A percentile compares a stretch with the other conserved stretches of the same genome.
Evolutionary conservation across 2,329 filamentous ascomycete genomes (phyloP).

Genomic region (Cryphonectria nitschkei): DNA sequence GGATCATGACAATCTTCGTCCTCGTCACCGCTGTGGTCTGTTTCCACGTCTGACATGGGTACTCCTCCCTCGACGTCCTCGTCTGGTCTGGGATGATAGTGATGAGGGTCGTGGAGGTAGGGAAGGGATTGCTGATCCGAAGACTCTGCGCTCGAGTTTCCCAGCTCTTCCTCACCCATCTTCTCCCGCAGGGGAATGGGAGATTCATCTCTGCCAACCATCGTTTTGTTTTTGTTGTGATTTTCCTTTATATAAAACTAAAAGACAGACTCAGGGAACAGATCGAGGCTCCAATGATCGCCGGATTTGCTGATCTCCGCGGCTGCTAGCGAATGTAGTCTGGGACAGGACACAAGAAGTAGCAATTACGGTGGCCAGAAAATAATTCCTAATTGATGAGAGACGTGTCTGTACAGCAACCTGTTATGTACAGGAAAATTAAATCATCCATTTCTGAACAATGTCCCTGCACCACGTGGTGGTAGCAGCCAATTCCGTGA

Average conservation of each 20-base stretch:
- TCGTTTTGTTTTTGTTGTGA: not conserved
- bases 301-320: not conserved
- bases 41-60: constrained; percentile 21
- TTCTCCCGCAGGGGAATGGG: not conserved
- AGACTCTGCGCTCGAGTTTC: not conserved
- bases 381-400: not conserved
- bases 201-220: not conserved
- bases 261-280: not conserved
- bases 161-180: not conserved
- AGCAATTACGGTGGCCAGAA: not conserved
- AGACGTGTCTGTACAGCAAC: not conserved
- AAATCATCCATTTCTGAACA: not conserved
- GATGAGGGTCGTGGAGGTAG: constrained; percentile 4
- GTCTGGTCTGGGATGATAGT: constrained; percentile 22
- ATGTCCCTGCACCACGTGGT: not conserved
- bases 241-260: not conserved
- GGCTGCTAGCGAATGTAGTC: not conserved
- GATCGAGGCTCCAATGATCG: not conserved
- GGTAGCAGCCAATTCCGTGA: not conserved
- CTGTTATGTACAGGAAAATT: not conserved
- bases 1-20: constrained; percentile 22
- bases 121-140: not conserved
- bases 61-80: constrained; percentile 20
- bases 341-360: not conserved
- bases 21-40: constrained; percentile 12